Evolutionary conservation across 2,329 filamentous ascomycete species (phyloP), one percentile per base, ranked within the genome.

Genomic region (Fusarium mundagurra): DNA sequence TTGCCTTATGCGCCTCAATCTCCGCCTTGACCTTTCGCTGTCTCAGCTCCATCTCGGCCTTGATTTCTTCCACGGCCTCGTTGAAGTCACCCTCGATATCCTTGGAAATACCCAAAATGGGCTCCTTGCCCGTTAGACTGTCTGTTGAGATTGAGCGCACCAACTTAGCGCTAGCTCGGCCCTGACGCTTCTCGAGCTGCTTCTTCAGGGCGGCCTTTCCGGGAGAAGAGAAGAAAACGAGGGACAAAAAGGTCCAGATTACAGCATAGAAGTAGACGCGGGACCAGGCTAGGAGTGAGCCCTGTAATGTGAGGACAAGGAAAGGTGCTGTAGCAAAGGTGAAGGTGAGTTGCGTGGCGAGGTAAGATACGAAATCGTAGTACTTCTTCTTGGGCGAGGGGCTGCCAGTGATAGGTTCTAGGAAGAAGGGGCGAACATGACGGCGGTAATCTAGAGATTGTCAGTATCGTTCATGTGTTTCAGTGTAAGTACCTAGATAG

Each of bases 221-320:
- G 0, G 94, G 94, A 3, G 93, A 94, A 45, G 91, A 89, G 80
- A 98, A 98, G 84, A 98, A 92, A 13, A 86, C 89, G 64, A 95
- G 89, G 24, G 91, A 90, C 1, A 84, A 81, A 16, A 86, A 83
- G 3, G 93, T 93, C 74, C 91, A 92, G 70, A 95, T 80, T 62
- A 96, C 86, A 38, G 90, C 91, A 83, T 97, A 99, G 85, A 95
- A 98, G 84, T 98, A 96, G 41, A 98, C 93, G 47, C 93, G 90
- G 1, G 90, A 84, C 96, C 96, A 99, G 66, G 94, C 92, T 6
- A 87, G 85, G 47, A 97, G 82, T 16, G 92, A 95, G 69, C 91
- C 89, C 24, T 86, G 84, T 73, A 98, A 90, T 29, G 87, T 87
- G 31, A 99, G 92, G 44, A 98, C 86, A 50, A 98, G 89, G 83